Evolutionary conservation across 495 filamentous ascomycete genomes (phyloP).

Genomic region (Neurospora pannonica): DNA sequence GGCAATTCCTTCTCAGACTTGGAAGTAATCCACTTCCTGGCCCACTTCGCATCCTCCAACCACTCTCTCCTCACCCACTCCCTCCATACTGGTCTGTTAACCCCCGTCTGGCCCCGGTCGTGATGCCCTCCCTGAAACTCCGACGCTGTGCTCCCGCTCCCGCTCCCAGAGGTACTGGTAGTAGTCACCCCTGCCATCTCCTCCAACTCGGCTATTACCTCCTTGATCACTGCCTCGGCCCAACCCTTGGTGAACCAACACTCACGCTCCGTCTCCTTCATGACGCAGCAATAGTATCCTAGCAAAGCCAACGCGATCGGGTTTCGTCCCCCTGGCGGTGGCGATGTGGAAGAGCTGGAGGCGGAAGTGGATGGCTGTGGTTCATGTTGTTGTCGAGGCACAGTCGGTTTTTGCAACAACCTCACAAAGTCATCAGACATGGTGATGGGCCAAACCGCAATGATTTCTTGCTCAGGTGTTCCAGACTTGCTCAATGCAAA

Average conservation of each 20-base stretch:
- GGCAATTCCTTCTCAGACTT: background rate
- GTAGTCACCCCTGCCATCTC: background rate
- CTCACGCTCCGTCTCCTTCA: constrained; percentile 12
- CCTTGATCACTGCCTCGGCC: constrained; percentile 10
- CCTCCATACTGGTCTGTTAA: background rate
- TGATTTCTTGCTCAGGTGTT: constrained; percentile 14
- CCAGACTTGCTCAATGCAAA: background rate
- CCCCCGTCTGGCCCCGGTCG: background rate
- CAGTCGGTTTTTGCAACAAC: constrained; percentile 1
- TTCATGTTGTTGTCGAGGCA: background rate
- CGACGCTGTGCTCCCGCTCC: background rate
- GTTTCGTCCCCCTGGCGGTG: constrained; percentile 5
- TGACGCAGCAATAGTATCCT: constrained; percentile 17
- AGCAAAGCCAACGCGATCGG: constrained; percentile 16
- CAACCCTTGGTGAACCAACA: constrained; percentile 22
- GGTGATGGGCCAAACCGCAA: constrained; percentile 17
- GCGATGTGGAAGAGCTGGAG: background rate
- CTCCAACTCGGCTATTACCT: constrained; percentile 1
- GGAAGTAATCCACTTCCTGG: background rate
- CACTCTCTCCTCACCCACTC: background rate
- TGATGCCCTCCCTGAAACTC: background rate
- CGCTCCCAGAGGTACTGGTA: background rate
- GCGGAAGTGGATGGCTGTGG: background rate
- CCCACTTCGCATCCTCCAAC: background rate
- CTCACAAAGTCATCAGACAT: constrained; percentile 11